Evolutionary conservation across 441 rosid species (phyloP), one percentile per base, ranked within the genome.

Genomic region (Adansonia gregorii): DNA sequence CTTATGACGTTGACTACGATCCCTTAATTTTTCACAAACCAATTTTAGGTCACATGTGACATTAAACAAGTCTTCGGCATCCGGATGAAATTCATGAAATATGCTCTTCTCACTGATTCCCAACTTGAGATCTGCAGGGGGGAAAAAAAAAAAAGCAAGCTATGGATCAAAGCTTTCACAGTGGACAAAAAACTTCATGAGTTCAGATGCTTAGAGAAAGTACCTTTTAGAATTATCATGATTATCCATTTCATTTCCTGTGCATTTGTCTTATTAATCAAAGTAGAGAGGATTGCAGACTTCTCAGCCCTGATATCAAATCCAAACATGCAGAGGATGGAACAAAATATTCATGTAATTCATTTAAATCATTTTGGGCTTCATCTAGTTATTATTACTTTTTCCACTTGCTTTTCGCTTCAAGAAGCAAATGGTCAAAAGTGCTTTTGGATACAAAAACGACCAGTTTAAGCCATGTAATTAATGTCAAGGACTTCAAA

Each of bases 221-320:
- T 41, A 87, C 99, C 98, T 95, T 93, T 93, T 19, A 95, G 94
- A 85, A 95, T 90, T 45, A 95, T 92, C 95, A 91, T 91, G 83
- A 95, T 82, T 54, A 95, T 89, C 98, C 98, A 95, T 87, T 92
- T 93, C 99, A 95, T 95, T 79, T 95, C 99, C 85, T 88, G 95
- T 10, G 97, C 94, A 85, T 95, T 95, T 67, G 99, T 95, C 90
- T 87, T 93, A 80, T 90, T 92, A 77, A 95, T 95, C 81, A 95
- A 69, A 61, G 89, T 83, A 55, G 98, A 86, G 75, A 95, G 90
- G 81, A 91, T 77, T 0, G 88, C 83, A 77, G 82, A 84, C 77
- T 94, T 95, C 74, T 91, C 97, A 8, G 82, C 83, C 95, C 98
- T 95, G 83, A 58, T 51, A 15, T 11, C 76, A 76, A 63, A 41